A percentile compares a stretch with the other conserved stretches of the same genome.
These are phyloP conservation scores for Stevia rebaudiana DNA, from an alignment of 140 eudicot species.

Conservation along the genomic window DNA sequence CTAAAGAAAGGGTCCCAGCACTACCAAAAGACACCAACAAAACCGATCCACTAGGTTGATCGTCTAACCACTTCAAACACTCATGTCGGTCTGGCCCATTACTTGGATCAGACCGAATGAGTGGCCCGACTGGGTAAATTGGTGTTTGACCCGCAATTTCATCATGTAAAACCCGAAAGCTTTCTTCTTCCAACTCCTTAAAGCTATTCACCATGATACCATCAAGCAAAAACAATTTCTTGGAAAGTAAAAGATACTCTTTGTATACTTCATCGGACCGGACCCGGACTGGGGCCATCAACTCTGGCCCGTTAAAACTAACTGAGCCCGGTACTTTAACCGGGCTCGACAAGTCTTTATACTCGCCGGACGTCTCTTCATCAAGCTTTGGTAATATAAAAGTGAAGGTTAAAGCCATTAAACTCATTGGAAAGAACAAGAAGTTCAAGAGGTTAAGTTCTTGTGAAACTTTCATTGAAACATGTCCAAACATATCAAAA, in stretches of 20 bases:
- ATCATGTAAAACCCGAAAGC: conserved; percentile 23
- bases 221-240: conserved; percentile 34
- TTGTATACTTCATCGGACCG: conserved; percentile 54
- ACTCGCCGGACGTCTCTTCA: conserved; percentile 32
- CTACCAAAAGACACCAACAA: conserved; percentile 58
- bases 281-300: conserved; percentile 46
- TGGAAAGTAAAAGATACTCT: conserved; percentile 44
- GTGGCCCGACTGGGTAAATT: conserved; percentile 53
- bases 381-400: conserved; percentile 40
- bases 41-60: conserved; percentile 52
- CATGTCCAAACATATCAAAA: conserved; percentile 38
- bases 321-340: conserved; percentile 37
- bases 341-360: conserved; percentile 28
- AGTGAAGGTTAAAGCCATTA: conserved; percentile 34
- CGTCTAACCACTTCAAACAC: conserved; percentile 47
- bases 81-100: conserved; percentile 12
- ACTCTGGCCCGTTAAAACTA: conserved; percentile 32
- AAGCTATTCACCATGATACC: conserved; percentile 57
- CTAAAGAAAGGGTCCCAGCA: conserved; percentile 51
- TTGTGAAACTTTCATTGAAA: conserved; percentile 29
- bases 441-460: conserved; percentile 24
- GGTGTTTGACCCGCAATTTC: conserved; percentile 25
- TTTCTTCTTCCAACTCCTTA: conserved; percentile 47
- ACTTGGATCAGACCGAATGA: conserved; percentile 10
- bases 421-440: conserved; percentile 30